Evolutionary conservation across 1,139 yeast genomes (phyloP).

Genomic region (Kurtzmaniella quercitrusa): DNA sequence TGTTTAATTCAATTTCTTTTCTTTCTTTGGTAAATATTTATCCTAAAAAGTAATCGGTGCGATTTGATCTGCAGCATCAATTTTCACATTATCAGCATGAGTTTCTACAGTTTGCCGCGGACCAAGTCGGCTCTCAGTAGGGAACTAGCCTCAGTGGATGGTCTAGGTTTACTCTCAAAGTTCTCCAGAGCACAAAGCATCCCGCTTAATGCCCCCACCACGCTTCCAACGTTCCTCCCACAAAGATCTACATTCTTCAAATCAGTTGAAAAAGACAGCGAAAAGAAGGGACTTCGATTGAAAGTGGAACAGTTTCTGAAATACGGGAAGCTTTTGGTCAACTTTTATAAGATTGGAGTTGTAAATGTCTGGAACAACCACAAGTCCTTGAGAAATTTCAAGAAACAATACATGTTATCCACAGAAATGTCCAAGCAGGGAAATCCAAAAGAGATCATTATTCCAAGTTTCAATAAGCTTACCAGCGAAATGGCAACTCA

Average conservation of each 20-base stretch:
- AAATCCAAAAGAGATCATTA: slow-evolving; percentile 18
- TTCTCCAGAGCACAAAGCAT: slow-evolving; percentile 2
- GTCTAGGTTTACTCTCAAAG: slow-evolving; percentile 2
- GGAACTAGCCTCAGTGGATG: slow-evolving; percentile 2
- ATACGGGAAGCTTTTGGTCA: slow-evolving; percentile 37
- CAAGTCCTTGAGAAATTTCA: slow-evolving; percentile 19
- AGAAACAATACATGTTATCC: slow-evolving; percentile 19
- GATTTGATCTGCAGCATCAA: not conserved
- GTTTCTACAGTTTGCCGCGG: slow-evolving; percentile 11
- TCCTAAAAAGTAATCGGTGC: no score
- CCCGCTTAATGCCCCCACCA: slow-evolving; percentile 28
- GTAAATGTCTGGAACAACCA: slow-evolving; percentile 47
- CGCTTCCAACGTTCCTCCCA: slow-evolving; percentile 36
- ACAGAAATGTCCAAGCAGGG: slow-evolving; percentile 26
- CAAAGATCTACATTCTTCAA: slow-evolving; percentile 26
- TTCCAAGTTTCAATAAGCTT: slow-evolving; percentile 26
- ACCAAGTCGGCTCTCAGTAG: slow-evolving; percentile 12
- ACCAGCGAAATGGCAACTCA: slow-evolving; percentile 33
- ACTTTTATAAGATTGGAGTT: slow-evolving; percentile 53
- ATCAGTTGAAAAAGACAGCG: slow-evolving; percentile 21
- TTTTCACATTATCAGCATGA: not conserved
- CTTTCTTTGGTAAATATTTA: no score
- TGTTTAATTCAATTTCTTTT: no score
- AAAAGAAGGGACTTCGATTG: slow-evolving; percentile 16
- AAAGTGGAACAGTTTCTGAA: slow-evolving; percentile 31